Evolutionary conservation across 495 filamentous ascomycete species (phyloP), one percentile per base, ranked within the genome.

Genomic region (Pyrenula aspistea): DNA sequence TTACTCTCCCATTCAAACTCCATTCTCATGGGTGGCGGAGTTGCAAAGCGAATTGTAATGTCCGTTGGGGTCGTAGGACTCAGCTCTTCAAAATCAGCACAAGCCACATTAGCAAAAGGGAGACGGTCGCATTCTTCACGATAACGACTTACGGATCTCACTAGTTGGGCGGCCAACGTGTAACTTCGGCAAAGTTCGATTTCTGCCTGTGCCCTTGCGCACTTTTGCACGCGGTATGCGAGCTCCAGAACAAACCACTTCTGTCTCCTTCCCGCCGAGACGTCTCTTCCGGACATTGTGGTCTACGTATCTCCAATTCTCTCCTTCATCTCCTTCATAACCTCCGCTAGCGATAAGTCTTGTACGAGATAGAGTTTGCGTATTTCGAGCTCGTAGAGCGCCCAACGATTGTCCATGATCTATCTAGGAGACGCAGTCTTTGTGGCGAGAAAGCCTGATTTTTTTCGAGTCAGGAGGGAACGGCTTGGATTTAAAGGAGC

Each of bases 281-380:
- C 56, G 58, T 23, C 61, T 53, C 48, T 57, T 52, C 10, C 22
- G 20, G 20, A 63, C 22, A 50, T 59, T 57, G 15, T 51, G 56
- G 57, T 49, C 56, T 4, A 61, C 25, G 24, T 24, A 53, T 50
- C 56, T 61, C 61, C 61, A 63, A 56, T 15, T 36, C 22, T 60
- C 11, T 25, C 25, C 57, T 19, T 53, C 51, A 60, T 60, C 51
- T 52, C n/a, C 10, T 4, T 10, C 22, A 19, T 52, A 4, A 52
- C 4, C 8, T 8, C 50, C 22, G 8, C 19, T 10, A 52, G 50
- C n/a, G 19, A 10, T 10, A 20, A 24, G 20, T 52, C 22, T 19
- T 20, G 19, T 10, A 8, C 8, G 4, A 52, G 50, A 19, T 52
- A 52, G 10, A 52, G 22, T 8, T 10, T 8, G 19, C 50, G 50